Evolutionary conservation across 108 stramenopile species (phyloP), one percentile per base, ranked within the genome.

Genomic region (Cyclostephanos tholiformis): DNA sequence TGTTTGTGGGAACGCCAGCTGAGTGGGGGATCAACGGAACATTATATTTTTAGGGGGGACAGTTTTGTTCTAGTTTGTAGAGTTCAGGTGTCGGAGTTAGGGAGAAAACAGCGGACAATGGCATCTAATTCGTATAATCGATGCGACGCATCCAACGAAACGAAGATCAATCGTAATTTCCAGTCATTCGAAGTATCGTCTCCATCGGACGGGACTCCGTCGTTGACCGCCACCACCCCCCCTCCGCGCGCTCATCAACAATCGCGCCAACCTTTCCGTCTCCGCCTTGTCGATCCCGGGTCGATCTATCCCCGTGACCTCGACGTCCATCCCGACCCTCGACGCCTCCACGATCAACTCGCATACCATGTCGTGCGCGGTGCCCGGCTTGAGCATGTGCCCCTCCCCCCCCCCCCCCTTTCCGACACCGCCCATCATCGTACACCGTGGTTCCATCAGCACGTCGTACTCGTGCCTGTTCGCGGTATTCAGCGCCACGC

Each of bases 301-400:
- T 19, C 87, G 79, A 49, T 92, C 91, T 2, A 92, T 83, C 17
- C 77, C 91, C 10, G 91, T 89, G 22, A 83, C 62, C 71, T 92
- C 91, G 0, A 89, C 86, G 14, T 85, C 80, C 48, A 92, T 62
- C 25, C 89, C 85, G 19, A 71, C 69, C 19, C 73, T 65, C 23
- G 77, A 59, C 4, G 88, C 84, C 29, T 75, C 65, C 43, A 71
- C 29, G 38, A 89, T 75, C 63, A 88, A 87, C 16, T 83, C 64
- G 63, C 87, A 87, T 6, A 89, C 83, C 65, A 64, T 17, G 20
- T 82, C 75, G 73, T 89, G 89, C 10, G 73, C 77, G 17, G 56
- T 75, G 32, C 64, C 71, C 32, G 76, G 65, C 67, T 19, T 51
- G 38, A 27, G 57, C 1, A 16, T 44, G 20, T 17, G n/a, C 3